Evolutionary conservation across 805 yeast species (phyloP).

Genomic region (Saturnispora silvae): DNA sequence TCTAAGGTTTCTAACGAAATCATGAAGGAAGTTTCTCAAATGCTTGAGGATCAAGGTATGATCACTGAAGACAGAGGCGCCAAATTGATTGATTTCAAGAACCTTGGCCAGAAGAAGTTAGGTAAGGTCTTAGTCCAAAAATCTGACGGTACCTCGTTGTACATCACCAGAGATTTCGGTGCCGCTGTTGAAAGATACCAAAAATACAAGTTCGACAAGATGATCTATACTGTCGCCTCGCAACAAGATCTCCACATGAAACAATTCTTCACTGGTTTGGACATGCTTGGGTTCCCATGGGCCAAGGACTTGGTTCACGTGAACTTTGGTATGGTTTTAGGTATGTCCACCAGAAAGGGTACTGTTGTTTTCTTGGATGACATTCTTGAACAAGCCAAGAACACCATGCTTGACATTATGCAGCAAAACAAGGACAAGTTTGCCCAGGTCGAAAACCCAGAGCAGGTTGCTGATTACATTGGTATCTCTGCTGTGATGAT

Average conservation of each 20-base stretch:
- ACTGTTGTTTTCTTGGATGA: slow-evolving; percentile 96
- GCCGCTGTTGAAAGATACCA: slow-evolving; percentile 89
- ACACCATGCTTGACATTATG: slow-evolving; percentile 95
- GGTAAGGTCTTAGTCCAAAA: slow-evolving; percentile 91
- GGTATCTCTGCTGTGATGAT: slow-evolving; percentile 98
- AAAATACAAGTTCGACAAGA: slow-evolving; percentile 78
- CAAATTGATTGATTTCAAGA: slow-evolving; percentile 70
- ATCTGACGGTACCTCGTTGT: slow-evolving; percentile 90
- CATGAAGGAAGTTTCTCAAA: slow-evolving; percentile 55
- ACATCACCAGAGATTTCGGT: slow-evolving; percentile 92
- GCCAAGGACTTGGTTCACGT: slow-evolving; percentile 67
- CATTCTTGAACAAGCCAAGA: slow-evolving; percentile 86
- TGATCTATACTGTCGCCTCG: slow-evolving; percentile 90
- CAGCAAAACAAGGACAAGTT: slow-evolving; percentile 82
- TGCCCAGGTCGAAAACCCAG: slow-evolving; percentile 89
- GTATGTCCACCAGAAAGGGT: slow-evolving; percentile 98
- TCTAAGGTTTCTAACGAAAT: slow-evolving; percentile 75
- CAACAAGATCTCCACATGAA: slow-evolving; percentile 94
- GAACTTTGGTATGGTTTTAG: slow-evolving; percentile 95
- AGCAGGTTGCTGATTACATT: slow-evolving; percentile 84
- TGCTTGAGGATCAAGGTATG: slow-evolving; percentile 57
- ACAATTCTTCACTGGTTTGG: slow-evolving; percentile 89
- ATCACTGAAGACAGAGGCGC: slow-evolving; percentile 89
- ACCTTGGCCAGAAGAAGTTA: slow-evolving; percentile 70
- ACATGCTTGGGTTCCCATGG: slow-evolving; percentile 86